Evolutionary conservation across 768 basidiomycete species (phyloP).

Genomic region (Boletus pseudo-olivaceus): DNA sequence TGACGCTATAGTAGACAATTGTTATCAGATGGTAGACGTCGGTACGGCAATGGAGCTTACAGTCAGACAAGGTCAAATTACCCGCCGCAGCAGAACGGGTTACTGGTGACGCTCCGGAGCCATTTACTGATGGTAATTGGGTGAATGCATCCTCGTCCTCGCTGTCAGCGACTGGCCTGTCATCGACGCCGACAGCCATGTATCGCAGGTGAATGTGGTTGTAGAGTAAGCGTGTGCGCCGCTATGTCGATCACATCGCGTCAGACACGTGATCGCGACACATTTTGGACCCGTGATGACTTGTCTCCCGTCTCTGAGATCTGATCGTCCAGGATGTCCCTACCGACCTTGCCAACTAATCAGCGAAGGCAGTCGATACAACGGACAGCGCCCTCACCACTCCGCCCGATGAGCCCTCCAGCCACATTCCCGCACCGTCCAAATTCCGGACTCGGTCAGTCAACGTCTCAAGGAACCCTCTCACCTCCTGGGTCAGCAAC

Average conservation of each 20-base stretch:
- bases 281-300: neutral
- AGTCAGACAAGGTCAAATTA: neutral
- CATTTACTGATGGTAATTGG: neutral
- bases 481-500: constrained; percentile 31
- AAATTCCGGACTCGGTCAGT: constrained; percentile 16
- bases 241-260: constrained; percentile 4
- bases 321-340: constrained; percentile 6
- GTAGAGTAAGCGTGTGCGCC: neutral
- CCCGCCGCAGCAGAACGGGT: neutral
- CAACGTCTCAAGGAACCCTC: constrained; percentile 22
- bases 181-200: constrained; percentile 18
- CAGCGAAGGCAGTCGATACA: constrained; percentile 27
- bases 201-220: neutral
- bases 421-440: constrained; percentile 17
- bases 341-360: constrained; percentile 11
- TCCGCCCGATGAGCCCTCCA: constrained; percentile 40
- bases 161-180: constrained; percentile 52
- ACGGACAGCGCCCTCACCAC: constrained; percentile 42
- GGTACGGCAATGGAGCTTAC: constrained; percentile 6
- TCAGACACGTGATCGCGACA: constrained; percentile 27
- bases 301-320: no score
- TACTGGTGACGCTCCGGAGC: neutral
- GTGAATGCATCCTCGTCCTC: constrained; percentile 33
- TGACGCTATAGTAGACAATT: constrained; percentile 6
- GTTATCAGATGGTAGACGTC: neutral